Base-by-base conservation (phyloP, 805 yeast genomes). In the Yamadazyma philogaea region DNA sequence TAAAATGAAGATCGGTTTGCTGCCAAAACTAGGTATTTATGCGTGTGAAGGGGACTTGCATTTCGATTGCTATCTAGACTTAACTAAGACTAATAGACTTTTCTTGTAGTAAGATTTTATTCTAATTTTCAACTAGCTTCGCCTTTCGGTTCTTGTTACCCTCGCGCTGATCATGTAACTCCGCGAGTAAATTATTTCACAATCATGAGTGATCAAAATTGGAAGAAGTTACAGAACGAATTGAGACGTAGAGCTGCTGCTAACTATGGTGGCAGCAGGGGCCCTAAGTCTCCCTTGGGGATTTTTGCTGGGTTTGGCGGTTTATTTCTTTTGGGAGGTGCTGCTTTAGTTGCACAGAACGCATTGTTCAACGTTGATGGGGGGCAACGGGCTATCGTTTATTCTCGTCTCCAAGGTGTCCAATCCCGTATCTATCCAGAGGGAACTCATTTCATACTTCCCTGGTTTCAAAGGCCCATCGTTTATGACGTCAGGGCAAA, bases 331-430 rank as follows among this genome's bases (percentile, higher is more conserved):
- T 55, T 70, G 46, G 74, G 73, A 22, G 75, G 74, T 28, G 64
- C 55, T n/a, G 43, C 69, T 8, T 34, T 70, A 20, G 46, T 70
- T 35, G 74, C 69, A 12, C 73, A 68, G 41, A 70, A 70, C 46
- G 74, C 74, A 16, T 61, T 70, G 45, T 70, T 69, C 54, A 70
- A 71, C 51, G 99, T 93, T 46, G 98, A 93, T 66, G 99, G 99
- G 80, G 99, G 99, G 66, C 98, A 91, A 65, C 77, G 99, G 60
- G 99, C 97, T 14, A 90, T 93, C 57, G 78, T 93, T 30, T 93
- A 93, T 63, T 88, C 95, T 19, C 81, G 99, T 60, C 39, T 89
- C 20, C 75, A 79, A 38, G 99, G 99, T 60, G 82, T 93, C 37
- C 85, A 81, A 59, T 81, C 90, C 14, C 77, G 74, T 46, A 87